phyloP scores from a whole-genome alignment of 352 stramenopile species.

The Pythium brassicae region DNA sequence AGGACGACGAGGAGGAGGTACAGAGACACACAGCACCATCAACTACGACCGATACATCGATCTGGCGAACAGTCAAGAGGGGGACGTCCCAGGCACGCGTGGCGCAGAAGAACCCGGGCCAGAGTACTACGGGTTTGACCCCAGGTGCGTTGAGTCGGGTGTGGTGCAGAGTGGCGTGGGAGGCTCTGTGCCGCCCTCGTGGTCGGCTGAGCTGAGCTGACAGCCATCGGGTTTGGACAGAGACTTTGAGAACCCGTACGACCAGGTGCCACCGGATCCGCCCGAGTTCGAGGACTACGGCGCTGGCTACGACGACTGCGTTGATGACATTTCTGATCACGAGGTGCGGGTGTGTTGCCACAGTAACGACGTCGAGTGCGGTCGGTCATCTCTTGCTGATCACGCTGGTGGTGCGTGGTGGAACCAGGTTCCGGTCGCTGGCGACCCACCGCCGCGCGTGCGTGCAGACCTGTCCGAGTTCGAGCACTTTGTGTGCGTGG shows the following conservation, averaged over 20 bases:
- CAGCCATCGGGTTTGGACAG: slow-evolving; percentile 8
- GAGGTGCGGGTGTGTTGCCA: slow-evolving; percentile 26
- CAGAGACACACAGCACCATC: slow-evolving; percentile 1
- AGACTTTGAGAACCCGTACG: slow-evolving; percentile 37
- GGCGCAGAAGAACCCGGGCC: background rate
- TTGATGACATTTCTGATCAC: slow-evolving; percentile 69
- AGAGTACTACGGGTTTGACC: slow-evolving; percentile 17
- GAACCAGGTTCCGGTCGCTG: slow-evolving; percentile 7
- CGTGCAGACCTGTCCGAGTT: slow-evolving; percentile 52
- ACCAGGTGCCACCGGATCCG: slow-evolving; percentile 19
- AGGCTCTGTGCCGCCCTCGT: background rate
- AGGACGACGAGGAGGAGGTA: background rate
- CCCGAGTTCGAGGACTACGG: slow-evolving; percentile 17
- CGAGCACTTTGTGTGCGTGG: slow-evolving; percentile 60
- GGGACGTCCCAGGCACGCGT: slow-evolving; percentile 1
- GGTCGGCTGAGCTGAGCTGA: background rate
- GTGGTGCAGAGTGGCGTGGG: too few species aligned
- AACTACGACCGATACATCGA: slow-evolving; percentile 29
- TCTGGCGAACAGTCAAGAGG: slow-evolving; percentile 27
- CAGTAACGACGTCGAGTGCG: background rate
- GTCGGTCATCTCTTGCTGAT: background rate
- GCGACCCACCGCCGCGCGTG: slow-evolving; percentile 17
- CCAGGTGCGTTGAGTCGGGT: background rate
- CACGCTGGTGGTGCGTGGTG: background rate
- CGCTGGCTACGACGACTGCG: slow-evolving; percentile 19